Evolutionary conservation across 257 asterid genomes (phyloP), one percentile per base, ranked within the genome.

Genomic region (Jacaranda copaia): DNA sequence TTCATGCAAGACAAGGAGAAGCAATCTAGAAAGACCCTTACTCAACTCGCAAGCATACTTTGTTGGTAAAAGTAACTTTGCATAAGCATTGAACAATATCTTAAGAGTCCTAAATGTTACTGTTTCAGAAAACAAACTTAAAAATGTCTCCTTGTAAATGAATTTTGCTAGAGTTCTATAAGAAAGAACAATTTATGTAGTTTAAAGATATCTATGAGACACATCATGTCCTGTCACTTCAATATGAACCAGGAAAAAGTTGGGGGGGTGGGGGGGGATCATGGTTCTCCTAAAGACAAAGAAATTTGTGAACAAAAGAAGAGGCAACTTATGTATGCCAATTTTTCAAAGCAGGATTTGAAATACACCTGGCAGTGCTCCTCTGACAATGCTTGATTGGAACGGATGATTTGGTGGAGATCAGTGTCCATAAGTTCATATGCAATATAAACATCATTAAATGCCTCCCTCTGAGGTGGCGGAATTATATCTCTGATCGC

Each of bases 351-450:
- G 55, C 56, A 67, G 18, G 64, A 73, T 42, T 63, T 36, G 75
- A 63, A 75, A 68, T 25, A 75, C 75, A 94, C 98, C 98, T 94
- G 99, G 81, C 98, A 94, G 75, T 92, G 99, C 84, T 94, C 99
- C 89, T 94, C 99, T 4, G 97, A 94, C 70, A 94, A 79, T 80
- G 87, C 93, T 77, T 94, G 99, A 85, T 94, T 94, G 57, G 99
- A 94, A 57, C 99, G 96, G 81, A 94, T 94, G 81, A 94, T 92
- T 80, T 94, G 98, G 84, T 92, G 97, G 75, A 94, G 98, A 88
- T 92, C 99, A 55, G 99, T 94, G 87, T 92, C 99, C 99, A 92
- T 91, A 69, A 94, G 99, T 86, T 94, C 99, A 77, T 94, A 94
- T 32, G 98, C 96, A 73, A 94, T 94, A 77, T 94, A 94, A 66